Percentiles rank a stretch among this genome's conserved stretches.
Evolutionary conservation across 2,329 filamentous ascomycete genomes (phyloP).

Genomic region (Cladosporium sp.): DNA sequence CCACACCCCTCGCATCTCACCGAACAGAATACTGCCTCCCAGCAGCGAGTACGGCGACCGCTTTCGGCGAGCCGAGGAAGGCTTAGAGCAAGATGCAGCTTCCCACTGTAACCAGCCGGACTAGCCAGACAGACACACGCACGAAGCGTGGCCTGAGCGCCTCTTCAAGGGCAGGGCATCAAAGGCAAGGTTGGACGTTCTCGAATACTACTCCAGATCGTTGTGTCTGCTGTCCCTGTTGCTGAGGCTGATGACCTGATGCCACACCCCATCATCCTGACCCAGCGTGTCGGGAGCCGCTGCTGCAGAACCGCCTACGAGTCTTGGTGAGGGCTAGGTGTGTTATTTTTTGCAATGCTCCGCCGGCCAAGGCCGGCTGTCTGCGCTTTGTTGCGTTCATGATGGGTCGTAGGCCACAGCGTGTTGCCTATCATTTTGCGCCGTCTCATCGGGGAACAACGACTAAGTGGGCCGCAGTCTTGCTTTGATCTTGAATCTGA

Average conservation of each 20-base stretch:
- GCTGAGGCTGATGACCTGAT: slow-evolving; percentile 22
- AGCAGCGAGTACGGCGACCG: slow-evolving; percentile 11
- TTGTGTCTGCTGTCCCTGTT: slow-evolving; percentile 16
- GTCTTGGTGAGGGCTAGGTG: slow-evolving; percentile 8
- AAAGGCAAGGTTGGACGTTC: slow-evolving; percentile 11
- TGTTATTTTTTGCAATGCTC: slow-evolving; percentile 18
- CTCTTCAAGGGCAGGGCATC: slow-evolving; percentile 14
- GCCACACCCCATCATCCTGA: slow-evolving; percentile 17
- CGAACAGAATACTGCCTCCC: slow-evolving; percentile 1
- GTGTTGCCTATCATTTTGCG: slow-evolving; percentile 22
- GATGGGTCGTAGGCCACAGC: slow-evolving; percentile 19
- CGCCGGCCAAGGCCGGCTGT: slow-evolving; percentile 21
- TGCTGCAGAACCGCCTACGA: slow-evolving; percentile 16
- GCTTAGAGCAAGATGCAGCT: slow-evolving; percentile 21
- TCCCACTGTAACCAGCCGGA: slow-evolving; percentile 20
- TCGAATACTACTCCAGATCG: slow-evolving; percentile 16
- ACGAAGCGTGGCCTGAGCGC: slow-evolving; percentile 22
- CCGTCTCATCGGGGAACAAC: slow-evolving; percentile 18
- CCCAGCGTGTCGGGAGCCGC: slow-evolving; percentile 19
- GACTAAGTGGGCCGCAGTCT: slow-evolving; percentile 20
- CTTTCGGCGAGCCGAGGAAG: slow-evolving; percentile 20
- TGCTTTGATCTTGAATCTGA: slow-evolving; percentile 20
- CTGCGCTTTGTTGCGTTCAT: slow-evolving; percentile 21
- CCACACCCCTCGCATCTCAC: slow-evolving; percentile 15
- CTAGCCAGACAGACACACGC: slow-evolving; percentile 15